These are phyloP conservation scores for Salisapilia sapeloensis DNA, from an alignment of 352 stramenopile species.

Conservation along the genomic window DNA sequence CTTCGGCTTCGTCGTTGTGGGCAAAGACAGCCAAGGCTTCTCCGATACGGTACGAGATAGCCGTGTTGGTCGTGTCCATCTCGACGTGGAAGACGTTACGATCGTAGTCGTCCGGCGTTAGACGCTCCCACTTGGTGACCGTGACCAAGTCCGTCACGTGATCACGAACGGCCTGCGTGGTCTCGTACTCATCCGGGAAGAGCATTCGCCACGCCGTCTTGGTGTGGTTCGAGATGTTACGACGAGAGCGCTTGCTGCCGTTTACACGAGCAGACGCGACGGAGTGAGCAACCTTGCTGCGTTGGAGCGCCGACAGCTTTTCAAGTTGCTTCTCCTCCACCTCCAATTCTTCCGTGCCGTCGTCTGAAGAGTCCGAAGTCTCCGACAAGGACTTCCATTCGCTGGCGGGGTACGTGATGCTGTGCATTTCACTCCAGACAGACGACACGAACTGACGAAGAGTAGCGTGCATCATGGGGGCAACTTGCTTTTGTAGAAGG, in stretches of 20 bases:
- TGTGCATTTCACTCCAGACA: conserved; percentile 37
- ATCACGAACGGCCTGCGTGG: conserved; percentile 30
- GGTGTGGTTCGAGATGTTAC: conserved; percentile 25
- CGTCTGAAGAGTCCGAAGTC: conserved; percentile 2
- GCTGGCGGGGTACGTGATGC: conserved; percentile 21
- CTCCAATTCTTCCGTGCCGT: conserved; percentile 1
- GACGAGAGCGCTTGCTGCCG: conserved; percentile 19
- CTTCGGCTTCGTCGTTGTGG: conserved; percentile 63
- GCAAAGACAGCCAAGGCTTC: conserved; percentile 72
- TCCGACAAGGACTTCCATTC: conserved; percentile 21
- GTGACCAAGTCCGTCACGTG: conserved; percentile 53
- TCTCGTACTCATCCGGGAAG: conserved; percentile 37
- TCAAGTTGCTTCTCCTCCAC: conserved; percentile 4
- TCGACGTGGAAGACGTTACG: conserved; percentile 79
- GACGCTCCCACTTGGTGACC: conserved; percentile 61
- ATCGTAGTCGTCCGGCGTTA: conserved; percentile 66
- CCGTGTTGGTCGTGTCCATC: conserved; percentile 68
- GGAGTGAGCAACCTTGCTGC: conserved; percentile 35
- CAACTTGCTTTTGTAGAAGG: conserved; percentile 26
- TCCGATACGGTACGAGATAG: conserved; percentile 73
- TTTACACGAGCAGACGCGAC: conserved; percentile 6
- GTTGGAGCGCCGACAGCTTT: conserved; percentile 15
- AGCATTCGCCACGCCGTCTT: conserved; percentile 48
- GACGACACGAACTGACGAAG: conserved; percentile 33
- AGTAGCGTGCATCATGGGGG: conserved; percentile 15